These are phyloP conservation scores for Colletotrichum sp. DNA, from an alignment of 2,329 filamentous ascomycete species.

Conservation along the genomic window DNA sequence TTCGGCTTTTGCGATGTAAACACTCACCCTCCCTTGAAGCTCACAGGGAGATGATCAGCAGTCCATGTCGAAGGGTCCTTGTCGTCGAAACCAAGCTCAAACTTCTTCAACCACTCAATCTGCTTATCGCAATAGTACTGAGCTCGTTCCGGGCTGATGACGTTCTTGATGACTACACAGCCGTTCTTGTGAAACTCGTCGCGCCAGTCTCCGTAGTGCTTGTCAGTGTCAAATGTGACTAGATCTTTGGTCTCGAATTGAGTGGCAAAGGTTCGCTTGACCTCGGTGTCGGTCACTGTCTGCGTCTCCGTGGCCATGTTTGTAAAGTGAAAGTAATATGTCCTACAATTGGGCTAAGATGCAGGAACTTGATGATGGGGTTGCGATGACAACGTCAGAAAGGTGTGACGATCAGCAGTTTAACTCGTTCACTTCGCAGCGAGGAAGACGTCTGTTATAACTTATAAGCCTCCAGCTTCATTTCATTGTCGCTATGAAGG, in stretches of 20 bases:
- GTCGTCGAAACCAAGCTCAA: constrained; percentile 42
- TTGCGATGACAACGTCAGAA: not conserved
- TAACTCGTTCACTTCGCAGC: accelerated
- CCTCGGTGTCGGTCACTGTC: not conserved
- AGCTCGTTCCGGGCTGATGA: constrained; percentile 40
- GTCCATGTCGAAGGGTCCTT: constrained; percentile 45
- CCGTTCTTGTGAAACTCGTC: constrained; percentile 48
- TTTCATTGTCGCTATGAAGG: not conserved
- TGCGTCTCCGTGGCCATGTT: constrained; percentile 17
- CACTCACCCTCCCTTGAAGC: constrained; percentile 40
- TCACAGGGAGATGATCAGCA: constrained; percentile 45
- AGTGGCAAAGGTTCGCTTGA: constrained; percentile 18
- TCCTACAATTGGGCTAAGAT: accelerated
- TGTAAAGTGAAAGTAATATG: not conserved
- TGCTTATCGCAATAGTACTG: constrained; percentile 43
- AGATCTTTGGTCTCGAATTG: constrained; percentile 29
- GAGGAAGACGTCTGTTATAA: not conserved
- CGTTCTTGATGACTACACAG: constrained; percentile 44
- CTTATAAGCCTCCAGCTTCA: not conserved
- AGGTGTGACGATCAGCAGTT: not conserved
- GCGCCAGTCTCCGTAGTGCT: constrained; percentile 44
- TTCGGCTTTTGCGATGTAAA: not conserved
- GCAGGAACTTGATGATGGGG: not conserved
- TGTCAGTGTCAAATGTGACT: constrained; percentile 23
- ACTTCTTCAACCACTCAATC: constrained; percentile 46